These are phyloP conservation scores for Penicillium waksmanii DNA, from an alignment of 495 filamentous ascomycete genomes.

Conservation along the genomic window DNA sequence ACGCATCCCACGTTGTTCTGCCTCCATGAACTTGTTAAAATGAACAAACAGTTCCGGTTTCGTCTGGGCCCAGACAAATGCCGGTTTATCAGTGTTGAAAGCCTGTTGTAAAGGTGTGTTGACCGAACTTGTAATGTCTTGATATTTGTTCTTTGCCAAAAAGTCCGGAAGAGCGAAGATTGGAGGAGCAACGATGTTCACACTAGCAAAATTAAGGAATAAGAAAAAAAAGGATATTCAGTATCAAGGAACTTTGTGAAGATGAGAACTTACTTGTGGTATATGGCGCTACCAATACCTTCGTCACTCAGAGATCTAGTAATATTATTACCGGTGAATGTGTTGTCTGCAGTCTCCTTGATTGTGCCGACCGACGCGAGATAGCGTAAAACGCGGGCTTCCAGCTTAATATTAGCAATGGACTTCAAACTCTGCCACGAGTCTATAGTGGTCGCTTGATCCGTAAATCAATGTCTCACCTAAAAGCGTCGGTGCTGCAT, in stretches of 20 bases:
- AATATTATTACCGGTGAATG: slow-evolving; percentile 34
- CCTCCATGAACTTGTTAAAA: slow-evolving; percentile 42
- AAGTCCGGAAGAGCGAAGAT: slow-evolving; percentile 33
- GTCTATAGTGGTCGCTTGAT: not conserved
- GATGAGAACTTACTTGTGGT: slow-evolving; percentile 13
- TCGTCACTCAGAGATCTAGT: slow-evolving; percentile 25
- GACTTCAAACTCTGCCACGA: not conserved
- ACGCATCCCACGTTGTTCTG: slow-evolving; percentile 19
- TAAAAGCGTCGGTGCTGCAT: slow-evolving; percentile 9
- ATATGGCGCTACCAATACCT: slow-evolving; percentile 23
- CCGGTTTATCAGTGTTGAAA: slow-evolving; percentile 35
- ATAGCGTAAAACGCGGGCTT: slow-evolving; percentile 44
- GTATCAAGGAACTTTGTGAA: too few relatives aligned
- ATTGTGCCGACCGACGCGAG: slow-evolving; percentile 38
- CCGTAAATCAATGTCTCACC: not conserved
- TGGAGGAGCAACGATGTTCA: slow-evolving; percentile 22
- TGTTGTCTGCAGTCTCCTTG: slow-evolving; percentile 33
- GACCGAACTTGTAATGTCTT: slow-evolving; percentile 31
- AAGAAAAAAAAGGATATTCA: too few relatives aligned
- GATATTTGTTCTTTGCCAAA: slow-evolving; percentile 37
- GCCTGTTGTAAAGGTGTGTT: slow-evolving; percentile 35
- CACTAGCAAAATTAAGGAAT: not conserved
- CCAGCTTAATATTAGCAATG: not conserved
- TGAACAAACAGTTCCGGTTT: slow-evolving; percentile 31
- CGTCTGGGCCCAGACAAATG: slow-evolving; percentile 35